Percentiles rank a stretch among this genome's conserved stretches.
phyloP scores from a whole-genome alignment of 1,284 basidiomycete genomes.

The Boletus semigastroideus region DNA sequence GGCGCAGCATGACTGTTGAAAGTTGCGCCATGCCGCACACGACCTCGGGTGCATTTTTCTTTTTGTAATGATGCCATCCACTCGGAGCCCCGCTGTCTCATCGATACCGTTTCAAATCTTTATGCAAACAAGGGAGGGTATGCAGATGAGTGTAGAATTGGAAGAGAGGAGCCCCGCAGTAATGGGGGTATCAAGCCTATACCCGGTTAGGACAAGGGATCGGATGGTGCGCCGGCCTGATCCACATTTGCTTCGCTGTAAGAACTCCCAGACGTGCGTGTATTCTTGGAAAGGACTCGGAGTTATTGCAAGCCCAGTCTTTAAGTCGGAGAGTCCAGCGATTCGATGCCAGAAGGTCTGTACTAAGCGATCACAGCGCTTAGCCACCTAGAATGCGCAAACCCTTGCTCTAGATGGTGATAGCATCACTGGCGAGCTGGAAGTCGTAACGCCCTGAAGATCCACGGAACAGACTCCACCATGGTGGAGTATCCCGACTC shows the following conservation, averaged over 20 bases:
- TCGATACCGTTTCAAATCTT: not conserved
- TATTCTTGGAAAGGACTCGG: not conserved
- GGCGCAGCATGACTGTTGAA: not conserved
- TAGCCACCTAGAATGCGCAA: not conserved
- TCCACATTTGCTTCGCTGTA: no score
- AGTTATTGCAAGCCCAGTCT: no score
- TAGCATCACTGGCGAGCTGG: not conserved
- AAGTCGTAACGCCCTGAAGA: not conserved
- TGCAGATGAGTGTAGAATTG: not conserved
- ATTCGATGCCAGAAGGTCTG: no score
- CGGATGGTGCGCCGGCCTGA: no score
- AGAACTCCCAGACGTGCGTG: no score
- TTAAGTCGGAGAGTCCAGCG: no score
- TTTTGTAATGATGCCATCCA: no score
- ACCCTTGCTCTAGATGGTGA: not conserved
- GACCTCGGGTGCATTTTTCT: not conserved
- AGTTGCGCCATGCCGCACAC: not conserved
- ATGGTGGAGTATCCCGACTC: not conserved
- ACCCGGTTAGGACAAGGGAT: no score
- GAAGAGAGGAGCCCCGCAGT: not conserved
- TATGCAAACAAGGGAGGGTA: not conserved
- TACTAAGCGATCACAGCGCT: no score
- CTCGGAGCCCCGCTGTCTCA: not conserved
- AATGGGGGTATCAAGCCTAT: no score
- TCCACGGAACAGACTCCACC: not conserved